Percentiles rank a stretch among this genome's conserved stretches.
These are phyloP conservation scores for Suillus ampliporus DNA, from an alignment of 768 basidiomycete species.

Conservation along the genomic window DNA sequence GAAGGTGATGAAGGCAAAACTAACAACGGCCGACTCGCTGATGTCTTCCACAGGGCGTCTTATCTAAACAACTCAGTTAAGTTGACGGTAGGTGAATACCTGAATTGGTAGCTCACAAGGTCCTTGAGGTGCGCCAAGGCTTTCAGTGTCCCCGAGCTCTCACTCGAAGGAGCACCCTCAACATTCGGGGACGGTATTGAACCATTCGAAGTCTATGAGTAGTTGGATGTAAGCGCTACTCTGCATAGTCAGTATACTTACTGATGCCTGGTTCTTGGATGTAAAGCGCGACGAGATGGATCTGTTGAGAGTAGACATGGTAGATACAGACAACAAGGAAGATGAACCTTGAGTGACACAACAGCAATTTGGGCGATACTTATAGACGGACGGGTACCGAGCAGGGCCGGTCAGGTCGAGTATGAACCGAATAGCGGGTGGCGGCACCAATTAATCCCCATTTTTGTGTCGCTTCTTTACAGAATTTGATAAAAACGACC, in stretches of 20 bases:
- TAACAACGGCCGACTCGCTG: slow-evolving; percentile 33
- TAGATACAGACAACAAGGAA: background rate
- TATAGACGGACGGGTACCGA: slow-evolving; percentile 31
- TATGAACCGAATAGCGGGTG: slow-evolving; percentile 3
- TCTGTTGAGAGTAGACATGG: slow-evolving; percentile 36
- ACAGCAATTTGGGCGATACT: slow-evolving; percentile 19
- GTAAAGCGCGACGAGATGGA: slow-evolving; percentile 37
- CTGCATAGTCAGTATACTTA: slow-evolving; percentile 15
- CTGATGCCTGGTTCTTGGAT: slow-evolving; percentile 30
- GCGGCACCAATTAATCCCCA: background rate
- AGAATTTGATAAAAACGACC: background rate
- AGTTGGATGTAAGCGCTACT: background rate
- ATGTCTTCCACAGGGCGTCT: slow-evolving; percentile 37
- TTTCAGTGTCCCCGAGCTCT: slow-evolving; percentile 26
- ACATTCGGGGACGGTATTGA: slow-evolving; percentile 18
- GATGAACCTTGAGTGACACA: no score
- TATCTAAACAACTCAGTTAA: slow-evolving; percentile 22
- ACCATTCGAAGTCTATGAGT: slow-evolving; percentile 14
- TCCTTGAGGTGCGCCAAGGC: slow-evolving; percentile 36
- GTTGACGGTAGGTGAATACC: background rate
- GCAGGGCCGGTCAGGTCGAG: slow-evolving; percentile 12
- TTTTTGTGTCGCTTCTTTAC: background rate
- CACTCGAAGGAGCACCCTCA: slow-evolving; percentile 20
- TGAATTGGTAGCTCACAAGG: slow-evolving; percentile 23
- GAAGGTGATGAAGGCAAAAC: background rate